Evolutionary conservation across 1,284 basidiomycete genomes (phyloP).

Genomic region (Polyporus tsugae): DNA sequence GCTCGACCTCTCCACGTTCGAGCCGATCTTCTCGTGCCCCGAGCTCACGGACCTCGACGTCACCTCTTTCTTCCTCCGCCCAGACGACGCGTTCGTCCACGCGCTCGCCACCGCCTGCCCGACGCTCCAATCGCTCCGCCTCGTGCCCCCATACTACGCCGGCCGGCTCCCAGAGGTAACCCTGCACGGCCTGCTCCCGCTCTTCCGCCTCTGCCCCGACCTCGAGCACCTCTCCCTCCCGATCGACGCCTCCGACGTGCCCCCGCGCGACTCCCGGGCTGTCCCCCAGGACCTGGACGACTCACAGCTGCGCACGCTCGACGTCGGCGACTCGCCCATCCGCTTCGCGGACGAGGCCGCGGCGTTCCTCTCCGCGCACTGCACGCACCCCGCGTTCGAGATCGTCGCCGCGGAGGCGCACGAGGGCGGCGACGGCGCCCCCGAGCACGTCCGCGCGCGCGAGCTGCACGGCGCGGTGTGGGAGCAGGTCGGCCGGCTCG

Average conservation of each 20-base stretch:
- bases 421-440: constrained; percentile 26
- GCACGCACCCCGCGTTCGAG: constrained; percentile 28
- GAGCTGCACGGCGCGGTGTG: constrained; percentile 25
- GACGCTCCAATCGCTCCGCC: constrained; percentile 30
- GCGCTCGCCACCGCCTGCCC: constrained; percentile 31
- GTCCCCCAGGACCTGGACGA: background rate
- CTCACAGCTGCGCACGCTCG: constrained; percentile 25
- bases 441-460: constrained; percentile 23
- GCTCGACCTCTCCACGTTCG: constrained; percentile 21
- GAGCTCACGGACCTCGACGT: constrained; percentile 32
- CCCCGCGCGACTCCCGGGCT: background rate
- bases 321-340: constrained; percentile 32
- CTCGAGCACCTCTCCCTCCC: constrained; percentile 28
- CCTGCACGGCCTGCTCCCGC: constrained; percentile 29
- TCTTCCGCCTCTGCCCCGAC: constrained; percentile 28
- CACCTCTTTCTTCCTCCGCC: constrained; percentile 27
- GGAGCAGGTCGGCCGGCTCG: constrained; percentile 26
- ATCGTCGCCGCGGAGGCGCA: constrained; percentile 21
- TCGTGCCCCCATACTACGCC: constrained; percentile 30
- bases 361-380: constrained; percentile 31
- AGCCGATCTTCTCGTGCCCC: constrained; percentile 22
- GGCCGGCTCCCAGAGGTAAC: constrained; percentile 27
- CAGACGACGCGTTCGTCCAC: constrained; percentile 25
- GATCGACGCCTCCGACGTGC: constrained; percentile 21
- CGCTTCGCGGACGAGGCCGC: constrained; percentile 27